Percentiles rank a stretch among this genome's conserved stretches.
phyloP scores from a whole-genome alignment of 2,329 filamentous ascomycete genomes.

The Neonectria sp. region DNA sequence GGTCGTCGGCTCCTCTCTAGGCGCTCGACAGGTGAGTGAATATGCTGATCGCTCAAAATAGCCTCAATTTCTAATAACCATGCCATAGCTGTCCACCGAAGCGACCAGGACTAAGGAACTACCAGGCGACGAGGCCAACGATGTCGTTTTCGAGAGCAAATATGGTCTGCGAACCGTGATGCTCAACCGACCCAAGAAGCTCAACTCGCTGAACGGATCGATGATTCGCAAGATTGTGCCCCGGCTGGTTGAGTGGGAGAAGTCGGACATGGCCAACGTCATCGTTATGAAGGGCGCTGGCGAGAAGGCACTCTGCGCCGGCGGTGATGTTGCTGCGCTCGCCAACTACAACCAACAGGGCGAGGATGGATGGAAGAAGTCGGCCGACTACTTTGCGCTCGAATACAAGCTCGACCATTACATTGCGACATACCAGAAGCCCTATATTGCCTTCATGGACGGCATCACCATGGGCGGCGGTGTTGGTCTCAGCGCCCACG shows the following conservation, averaged over 20 bases:
- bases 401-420: slow-evolving; percentile 98
- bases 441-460: slow-evolving; percentile 96
- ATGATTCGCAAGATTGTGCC: slow-evolving; percentile 97
- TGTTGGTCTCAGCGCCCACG: slow-evolving; percentile 93
- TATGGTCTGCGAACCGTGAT: slow-evolving; percentile 94
- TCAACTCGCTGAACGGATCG: slow-evolving; percentile 92
- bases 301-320: slow-evolving; percentile 88
- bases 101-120: slow-evolving; percentile 66
- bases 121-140: slow-evolving; percentile 82
- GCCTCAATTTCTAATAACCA: slow-evolving; percentile 14
- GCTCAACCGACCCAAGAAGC: slow-evolving; percentile 92
- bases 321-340: slow-evolving; percentile 89
- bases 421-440: slow-evolving; percentile 94
- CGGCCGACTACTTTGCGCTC: slow-evolving; percentile 88
- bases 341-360: slow-evolving; percentile 81
- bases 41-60: not conserved
- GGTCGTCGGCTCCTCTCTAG: slow-evolving; percentile 73
- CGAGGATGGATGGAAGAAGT: slow-evolving; percentile 78
- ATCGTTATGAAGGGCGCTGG: slow-evolving; percentile 94
- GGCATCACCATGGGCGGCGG: slow-evolving; percentile 99
- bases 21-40: slow-evolving; percentile 49
- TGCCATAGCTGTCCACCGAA: slow-evolving; percentile 53
- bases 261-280: slow-evolving; percentile 94
- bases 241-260: slow-evolving; percentile 91
- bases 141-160: slow-evolving; percentile 91